These are phyloP conservation scores for Tetrahymena thermophila DNA, from an alignment of 73 alveolate genomes.

Conservation along the genomic window DNA sequence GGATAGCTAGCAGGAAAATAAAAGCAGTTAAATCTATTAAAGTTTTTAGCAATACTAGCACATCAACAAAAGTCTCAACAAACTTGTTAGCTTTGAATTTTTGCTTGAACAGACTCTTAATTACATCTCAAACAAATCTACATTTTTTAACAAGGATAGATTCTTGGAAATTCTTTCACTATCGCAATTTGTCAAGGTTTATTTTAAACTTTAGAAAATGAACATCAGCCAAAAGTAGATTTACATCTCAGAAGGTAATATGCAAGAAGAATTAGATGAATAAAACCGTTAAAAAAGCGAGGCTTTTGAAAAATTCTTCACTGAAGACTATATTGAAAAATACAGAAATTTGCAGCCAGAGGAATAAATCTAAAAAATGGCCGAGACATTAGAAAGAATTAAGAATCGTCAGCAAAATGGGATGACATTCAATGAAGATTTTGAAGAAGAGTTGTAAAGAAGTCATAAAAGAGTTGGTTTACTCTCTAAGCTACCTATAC, in stretches of 20 bases:
- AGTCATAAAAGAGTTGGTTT: background rate
- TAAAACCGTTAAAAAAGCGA: background rate
- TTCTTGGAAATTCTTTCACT: background rate
- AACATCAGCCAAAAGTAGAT: background rate
- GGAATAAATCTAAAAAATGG: background rate
- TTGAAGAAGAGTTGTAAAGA: background rate
- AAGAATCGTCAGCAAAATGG: background rate
- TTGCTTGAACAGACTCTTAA: background rate
- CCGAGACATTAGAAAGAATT: background rate
- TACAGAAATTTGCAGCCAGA: background rate
- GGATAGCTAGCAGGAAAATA: background rate
- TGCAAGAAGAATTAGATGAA: background rate
- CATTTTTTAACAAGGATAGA: background rate
- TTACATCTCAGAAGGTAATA: background rate
- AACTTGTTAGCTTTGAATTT: background rate
- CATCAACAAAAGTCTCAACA: background rate
- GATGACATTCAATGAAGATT: background rate
- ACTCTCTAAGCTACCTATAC: background rate
- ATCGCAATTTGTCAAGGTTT: background rate
- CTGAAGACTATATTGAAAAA: background rate
- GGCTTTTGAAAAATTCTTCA: background rate
- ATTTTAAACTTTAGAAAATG: background rate
- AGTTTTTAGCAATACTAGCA: background rate
- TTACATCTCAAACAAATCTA: background rate
- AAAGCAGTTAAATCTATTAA: background rate